phyloP scores from a whole-genome alignment of 768 basidiomycete species.

The Hericium rajendrae region DNA sequence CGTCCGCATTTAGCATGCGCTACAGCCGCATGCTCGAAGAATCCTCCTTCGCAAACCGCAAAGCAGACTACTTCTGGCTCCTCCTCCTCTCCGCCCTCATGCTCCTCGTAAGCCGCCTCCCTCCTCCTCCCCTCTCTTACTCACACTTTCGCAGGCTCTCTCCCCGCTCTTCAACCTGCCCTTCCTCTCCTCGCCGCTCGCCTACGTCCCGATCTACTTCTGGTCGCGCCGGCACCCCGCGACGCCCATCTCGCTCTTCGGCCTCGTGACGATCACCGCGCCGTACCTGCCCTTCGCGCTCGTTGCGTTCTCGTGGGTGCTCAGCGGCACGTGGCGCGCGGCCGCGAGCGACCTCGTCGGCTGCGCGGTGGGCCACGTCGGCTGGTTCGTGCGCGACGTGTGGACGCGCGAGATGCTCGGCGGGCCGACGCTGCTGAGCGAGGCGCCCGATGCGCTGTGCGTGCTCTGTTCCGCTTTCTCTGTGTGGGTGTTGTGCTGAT shows the following conservation, averaged over 20 bases:
- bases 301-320: conserved; percentile 76
- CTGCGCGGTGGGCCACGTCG: conserved; percentile 79
- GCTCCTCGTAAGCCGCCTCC: conserved; percentile 58
- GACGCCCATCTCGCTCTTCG: conserved; percentile 93
- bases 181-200: conserved; percentile 86
- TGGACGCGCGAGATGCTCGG: conserved; percentile 86
- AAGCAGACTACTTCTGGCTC: conserved; percentile 94
- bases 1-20: conserved; percentile 59
- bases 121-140: conserved; percentile 2
- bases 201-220: conserved; percentile 93
- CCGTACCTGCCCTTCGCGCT: conserved; percentile 92
- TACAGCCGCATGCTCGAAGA: conserved; percentile 97
- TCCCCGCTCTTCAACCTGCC: conserved; percentile 88
- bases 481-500: not conserved
- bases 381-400: conserved; percentile 79
- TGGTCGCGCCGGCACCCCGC: conserved; percentile 94
- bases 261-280: conserved; percentile 88
- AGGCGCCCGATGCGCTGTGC: conserved; percentile 62
- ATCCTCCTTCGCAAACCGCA: conserved; percentile 84
- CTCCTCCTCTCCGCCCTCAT: conserved; percentile 75
- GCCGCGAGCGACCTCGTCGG: conserved; percentile 77
- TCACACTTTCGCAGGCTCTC: conserved; percentile 61
- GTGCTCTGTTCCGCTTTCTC: conserved; percentile 21
- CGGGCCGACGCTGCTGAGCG: conserved; percentile 59
- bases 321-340: conserved; percentile 77